Percentiles rank a stretch among this genome's conserved stretches.
These are phyloP conservation scores for Dalbergia cultrata DNA, from an alignment of 306 rosid species.

Conservation along the genomic window DNA sequence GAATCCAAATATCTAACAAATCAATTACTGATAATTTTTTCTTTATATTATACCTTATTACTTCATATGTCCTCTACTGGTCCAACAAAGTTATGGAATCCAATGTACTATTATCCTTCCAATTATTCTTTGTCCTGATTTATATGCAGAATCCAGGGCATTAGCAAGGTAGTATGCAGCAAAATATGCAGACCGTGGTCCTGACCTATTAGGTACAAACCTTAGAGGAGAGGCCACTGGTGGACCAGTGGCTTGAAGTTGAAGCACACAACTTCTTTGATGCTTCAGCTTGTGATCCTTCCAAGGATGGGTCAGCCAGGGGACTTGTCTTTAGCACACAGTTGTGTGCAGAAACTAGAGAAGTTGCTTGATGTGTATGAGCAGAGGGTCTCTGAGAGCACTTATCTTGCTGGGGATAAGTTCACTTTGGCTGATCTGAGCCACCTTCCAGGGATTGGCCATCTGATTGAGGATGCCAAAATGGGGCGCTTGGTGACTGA, in stretches of 20 bases:
- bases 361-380: conserved; percentile 76
- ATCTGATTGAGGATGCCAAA: conserved; percentile 54
- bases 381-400: conserved; percentile 52
- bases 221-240: conserved; percentile 72
- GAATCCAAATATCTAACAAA: no score
- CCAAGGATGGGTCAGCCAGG: conserved; percentile 65
- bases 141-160: conserved; percentile 71
- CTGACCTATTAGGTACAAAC: conserved; percentile 63
- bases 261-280: conserved; percentile 75
- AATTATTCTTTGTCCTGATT: background rate
- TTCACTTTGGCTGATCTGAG: conserved; percentile 76
- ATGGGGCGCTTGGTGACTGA: conserved; percentile 61
- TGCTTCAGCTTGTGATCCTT: conserved; percentile 61
- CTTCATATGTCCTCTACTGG: background rate
- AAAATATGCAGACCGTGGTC: conserved; percentile 64
- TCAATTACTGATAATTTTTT: no score
- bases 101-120: background rate
- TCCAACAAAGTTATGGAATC: background rate
- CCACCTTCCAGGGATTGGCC: conserved; percentile 71
- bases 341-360: conserved; percentile 55
- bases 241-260: conserved; percentile 84
- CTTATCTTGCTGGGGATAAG: conserved; percentile 63
- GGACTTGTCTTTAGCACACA: conserved; percentile 52
- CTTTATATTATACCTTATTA: no score
- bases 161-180: conserved; percentile 67